These are phyloP conservation scores for Ceriops zippeliana DNA, from an alignment of 345 rosid genomes.

Conservation along the genomic window DNA sequence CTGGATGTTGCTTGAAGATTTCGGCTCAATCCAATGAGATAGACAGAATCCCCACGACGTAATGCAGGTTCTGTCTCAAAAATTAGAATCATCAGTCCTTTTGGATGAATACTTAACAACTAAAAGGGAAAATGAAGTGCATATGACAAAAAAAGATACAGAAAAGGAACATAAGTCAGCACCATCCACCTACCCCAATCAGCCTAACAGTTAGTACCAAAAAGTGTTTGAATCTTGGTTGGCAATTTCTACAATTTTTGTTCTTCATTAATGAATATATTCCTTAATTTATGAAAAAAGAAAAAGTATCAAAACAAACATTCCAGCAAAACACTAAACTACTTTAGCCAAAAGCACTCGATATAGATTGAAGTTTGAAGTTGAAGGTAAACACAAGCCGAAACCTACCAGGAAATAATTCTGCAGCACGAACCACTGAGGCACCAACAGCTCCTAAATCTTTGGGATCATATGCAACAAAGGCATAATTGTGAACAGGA, in stretches of 20 bases:
- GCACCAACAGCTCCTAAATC: constrained; percentile 69
- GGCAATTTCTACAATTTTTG: too few relatives aligned
- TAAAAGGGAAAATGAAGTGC: background rate
- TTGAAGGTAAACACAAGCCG: constrained; percentile 8
- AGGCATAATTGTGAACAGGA: constrained; percentile 92
- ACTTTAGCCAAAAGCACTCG: background rate
- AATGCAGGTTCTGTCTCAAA: constrained; percentile 68
- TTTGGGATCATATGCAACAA: constrained; percentile 85
- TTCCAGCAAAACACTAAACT: background rate
- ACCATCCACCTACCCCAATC: background rate
- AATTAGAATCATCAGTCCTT: constrained; percentile 9
- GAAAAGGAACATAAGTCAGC: background rate
- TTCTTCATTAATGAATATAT: too few relatives aligned
- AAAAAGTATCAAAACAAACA: background rate
- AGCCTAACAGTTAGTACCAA: too few relatives aligned
- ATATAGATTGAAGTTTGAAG: background rate
- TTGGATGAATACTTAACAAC: background rate
- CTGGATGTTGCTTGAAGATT: constrained; percentile 89
- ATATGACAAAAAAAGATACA: background rate
- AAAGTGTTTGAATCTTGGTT: too few relatives aligned
- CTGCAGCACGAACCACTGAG: constrained; percentile 77
- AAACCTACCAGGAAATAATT: constrained; percentile 74
- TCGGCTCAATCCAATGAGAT: constrained; percentile 84
- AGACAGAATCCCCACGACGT: constrained; percentile 85
- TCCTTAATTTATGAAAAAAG: too few relatives aligned